Base-by-base conservation (phyloP, 108 stramenopile species). In the Pseudonitzschia multiseries region DNA sequence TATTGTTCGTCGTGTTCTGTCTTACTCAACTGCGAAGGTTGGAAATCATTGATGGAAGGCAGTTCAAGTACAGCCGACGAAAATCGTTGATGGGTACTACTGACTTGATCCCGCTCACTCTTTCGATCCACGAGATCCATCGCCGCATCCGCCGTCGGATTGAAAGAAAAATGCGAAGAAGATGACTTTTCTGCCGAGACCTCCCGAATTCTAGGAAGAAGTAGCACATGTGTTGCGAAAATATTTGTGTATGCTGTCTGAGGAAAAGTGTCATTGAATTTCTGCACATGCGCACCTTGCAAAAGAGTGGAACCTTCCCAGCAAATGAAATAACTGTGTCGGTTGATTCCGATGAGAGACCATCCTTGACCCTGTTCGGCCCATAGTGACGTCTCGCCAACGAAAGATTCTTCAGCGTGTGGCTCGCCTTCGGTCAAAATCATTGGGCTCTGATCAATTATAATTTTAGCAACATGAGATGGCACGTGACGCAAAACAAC, bases 231-330 rank as follows among this genome's bases (percentile, higher is more conserved):
- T 57, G 53, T 6, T 20, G 48, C n/a, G 42, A 21, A 48, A 18
- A 48, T 48, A 48, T 29, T 52, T 68, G 2, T 50, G 21, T 44
- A 14, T 14, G 42, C 50, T 48, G 43, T n/a, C 2, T 48, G 48
- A 17, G 8, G 29, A 10, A 56, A 24, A 20, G 22, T 24, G 15
- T 40, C 14, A 46, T 69, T 60, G 33, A 89, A 64, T 61, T 80
- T 74, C 4, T 81, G 54, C 17, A 90, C 71, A 56, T 78, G 83
- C 10, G 72, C 57, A 17, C 88, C 90, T 28, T 80, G 68, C 29
- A 51, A 28, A 27, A 77, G 72, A 2, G 83, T 87, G 1, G 90
- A 75, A 60, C 93, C 93, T 68, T 94, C 93, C 90, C 89, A 92
- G 51, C 87, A 88, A 53, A 94, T 78, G 22, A 91, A 94, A 57